Percentiles rank a stretch among this genome's conserved stretches.
These are phyloP conservation scores for Aspergillus sp. DNA, from an alignment of 2,329 filamentous ascomycete species.

Conservation along the genomic window DNA sequence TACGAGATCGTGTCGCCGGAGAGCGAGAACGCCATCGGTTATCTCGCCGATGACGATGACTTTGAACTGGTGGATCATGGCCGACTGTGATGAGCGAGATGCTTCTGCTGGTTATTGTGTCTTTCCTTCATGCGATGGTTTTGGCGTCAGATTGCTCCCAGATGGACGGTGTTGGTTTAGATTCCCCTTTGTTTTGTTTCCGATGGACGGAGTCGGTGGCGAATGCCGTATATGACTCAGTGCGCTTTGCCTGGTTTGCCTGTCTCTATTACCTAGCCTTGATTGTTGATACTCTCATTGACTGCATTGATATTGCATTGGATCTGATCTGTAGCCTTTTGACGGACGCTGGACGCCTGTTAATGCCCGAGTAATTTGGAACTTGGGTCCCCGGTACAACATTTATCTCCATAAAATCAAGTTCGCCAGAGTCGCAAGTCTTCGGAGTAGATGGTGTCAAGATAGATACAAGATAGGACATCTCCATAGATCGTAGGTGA, in stretches of 20 bases:
- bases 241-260: not conserved
- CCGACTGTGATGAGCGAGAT: slow-evolving; percentile 19
- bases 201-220: not conserved
- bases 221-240: not conserved
- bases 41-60: slow-evolving; percentile 40
- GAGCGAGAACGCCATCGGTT: slow-evolving; percentile 30
- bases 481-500: too few relatives aligned
- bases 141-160: not conserved
- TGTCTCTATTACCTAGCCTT: slow-evolving; percentile 7
- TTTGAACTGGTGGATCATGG: slow-evolving; percentile 42
- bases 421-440: too few relatives aligned
- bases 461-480: too few relatives aligned
- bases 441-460: too few relatives aligned
- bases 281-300: slow-evolving; percentile 3
- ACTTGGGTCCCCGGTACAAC: too few relatives aligned
- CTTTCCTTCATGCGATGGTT: not conserved
- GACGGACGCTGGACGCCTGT: too few relatives aligned
- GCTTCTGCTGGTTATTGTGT: not conserved
- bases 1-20: slow-evolving; percentile 54
- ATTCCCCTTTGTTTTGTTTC: not conserved
- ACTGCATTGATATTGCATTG: not conserved
- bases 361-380: too few relatives aligned
- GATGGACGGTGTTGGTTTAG: not conserved
- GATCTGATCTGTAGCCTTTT: too few relatives aligned
- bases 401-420: too few relatives aligned